Percentiles rank a stretch among this genome's conserved stretches.
phyloP scores from a whole-genome alignment of 2,329 filamentous ascomycete genomes.

The Xylariaceae sp. region DNA sequence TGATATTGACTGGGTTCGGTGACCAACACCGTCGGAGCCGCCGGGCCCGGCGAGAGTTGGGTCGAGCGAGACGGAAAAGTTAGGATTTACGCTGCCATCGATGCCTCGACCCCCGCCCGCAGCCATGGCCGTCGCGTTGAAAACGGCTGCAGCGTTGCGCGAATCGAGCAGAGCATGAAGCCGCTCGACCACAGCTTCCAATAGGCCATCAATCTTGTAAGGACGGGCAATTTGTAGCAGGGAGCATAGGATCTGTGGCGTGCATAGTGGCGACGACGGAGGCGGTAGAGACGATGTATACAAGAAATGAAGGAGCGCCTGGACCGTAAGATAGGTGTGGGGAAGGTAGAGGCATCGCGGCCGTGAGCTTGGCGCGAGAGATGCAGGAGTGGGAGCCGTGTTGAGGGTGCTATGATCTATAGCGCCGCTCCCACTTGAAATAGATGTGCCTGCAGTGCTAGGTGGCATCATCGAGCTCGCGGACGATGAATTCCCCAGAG shows the following conservation, averaged over 20 bases:
- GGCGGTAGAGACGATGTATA: slow-evolving; percentile 88
- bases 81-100: slow-evolving; percentile 60
- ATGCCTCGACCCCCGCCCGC: slow-evolving; percentile 87
- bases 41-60: slow-evolving; percentile 25
- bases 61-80: slow-evolving; percentile 53
- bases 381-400: slow-evolving; percentile 53
- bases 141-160: slow-evolving; percentile 90
- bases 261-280: slow-evolving; percentile 72
- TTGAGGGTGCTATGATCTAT: slow-evolving; percentile 49
- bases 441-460: slow-evolving; percentile 43
- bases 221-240: slow-evolving; percentile 88
- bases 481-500: slow-evolving; percentile 35
- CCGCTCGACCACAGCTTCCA: slow-evolving; percentile 89
- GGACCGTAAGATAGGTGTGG: slow-evolving; percentile 83
- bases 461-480: slow-evolving; percentile 40
- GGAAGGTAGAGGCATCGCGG: slow-evolving; percentile 88
- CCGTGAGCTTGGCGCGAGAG: slow-evolving; percentile 59
- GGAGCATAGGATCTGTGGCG: slow-evolving; percentile 92
- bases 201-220: slow-evolving; percentile 85
- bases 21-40: slow-evolving; percentile 22
- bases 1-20: slow-evolving; percentile 32
- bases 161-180: slow-evolving; percentile 87
- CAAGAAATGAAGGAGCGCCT: slow-evolving; percentile 85
- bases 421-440: slow-evolving; percentile 38
- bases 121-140: slow-evolving; percentile 97